Evolutionary conservation across 805 yeast genomes (phyloP).

Genomic region (Monosporozyma servazzii): DNA sequence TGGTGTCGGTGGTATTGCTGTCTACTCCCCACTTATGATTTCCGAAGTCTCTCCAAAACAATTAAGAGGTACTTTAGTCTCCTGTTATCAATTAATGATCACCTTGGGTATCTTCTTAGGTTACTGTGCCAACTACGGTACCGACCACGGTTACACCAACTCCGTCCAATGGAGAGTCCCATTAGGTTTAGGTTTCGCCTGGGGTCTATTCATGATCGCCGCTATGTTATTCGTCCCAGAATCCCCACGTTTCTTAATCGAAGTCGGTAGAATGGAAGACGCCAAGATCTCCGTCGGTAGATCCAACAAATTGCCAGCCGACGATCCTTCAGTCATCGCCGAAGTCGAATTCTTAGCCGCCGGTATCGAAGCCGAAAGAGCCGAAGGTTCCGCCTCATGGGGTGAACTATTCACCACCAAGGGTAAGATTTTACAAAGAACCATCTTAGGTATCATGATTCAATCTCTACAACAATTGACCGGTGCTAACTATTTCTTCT

Average conservation of each 20-base stretch:
- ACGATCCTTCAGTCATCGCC: conserved; percentile 45
- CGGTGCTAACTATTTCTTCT: conserved; percentile 59
- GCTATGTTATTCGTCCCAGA: conserved; percentile 53
- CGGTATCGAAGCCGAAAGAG: conserved; percentile 48
- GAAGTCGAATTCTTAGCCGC: conserved; percentile 42
- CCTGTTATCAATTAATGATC: conserved; percentile 60
- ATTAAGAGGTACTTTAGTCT: conserved; percentile 62
- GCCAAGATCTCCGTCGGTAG: conserved; percentile 52
- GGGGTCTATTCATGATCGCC: conserved; percentile 34
- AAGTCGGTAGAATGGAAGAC: conserved; percentile 46
- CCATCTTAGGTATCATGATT: conserved; percentile 43
- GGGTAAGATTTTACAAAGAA: conserved; percentile 47
- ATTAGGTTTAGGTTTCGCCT: conserved; percentile 46
- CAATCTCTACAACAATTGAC: conserved; percentile 54
- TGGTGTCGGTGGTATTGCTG: conserved; percentile 71
- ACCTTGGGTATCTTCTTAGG: conserved; percentile 70
- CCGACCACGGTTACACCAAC: conserved; percentile 42
- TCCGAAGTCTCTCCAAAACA: conserved; percentile 64
- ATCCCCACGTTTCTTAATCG: conserved; percentile 60
- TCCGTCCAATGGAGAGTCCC: conserved; percentile 75
- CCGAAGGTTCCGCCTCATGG: conserved; percentile 63
- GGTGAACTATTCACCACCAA: conserved; percentile 54
- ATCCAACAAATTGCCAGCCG: conserved; percentile 46
- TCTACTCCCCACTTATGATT: conserved; percentile 65
- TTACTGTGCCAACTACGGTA: conserved; percentile 65